Base-by-base conservation (phyloP, 75 land plant genomes). In the Picea sitchensis region DNA sequence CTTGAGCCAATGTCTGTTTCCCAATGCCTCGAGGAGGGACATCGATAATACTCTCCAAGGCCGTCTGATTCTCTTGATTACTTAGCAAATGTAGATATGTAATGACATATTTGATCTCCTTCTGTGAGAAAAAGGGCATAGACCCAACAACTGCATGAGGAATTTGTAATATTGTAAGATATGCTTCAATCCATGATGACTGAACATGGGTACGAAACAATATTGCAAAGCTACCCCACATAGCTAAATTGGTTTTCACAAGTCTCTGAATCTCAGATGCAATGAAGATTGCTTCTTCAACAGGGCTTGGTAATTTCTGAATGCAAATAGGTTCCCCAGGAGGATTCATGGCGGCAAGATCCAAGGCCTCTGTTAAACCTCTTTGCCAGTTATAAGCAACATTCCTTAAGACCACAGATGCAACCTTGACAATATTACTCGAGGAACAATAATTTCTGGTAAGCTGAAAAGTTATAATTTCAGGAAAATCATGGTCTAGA, bases 21-120 rank as follows among this genome's bases (percentile, higher is more conserved):
- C 82, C 82, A 51, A 81, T 59, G 31, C 82, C 82, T 81, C 83
- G 76, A 2, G 83, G 60, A 26, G 83, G 83, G 8, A 64, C 51
- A 59, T 82, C 69, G 17, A 82, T 54, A 21, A 65, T 62, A 57
- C 69, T 61, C 60, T 58, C 82, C 23, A 82, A 64, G 68, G 82
- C 83, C 32, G 59, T 32, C 21, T 67, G 83, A 60, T 82, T 59
- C 38, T 68, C 60, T 30, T 8, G 15, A 79, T 82, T 78, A 6
- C 14, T 32, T 51, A 82, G 9, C 13, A 80, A 56, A 34, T 79
- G 81, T 74, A 82, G 59, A 74, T 82, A 82, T 57, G 81, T 41
- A 31, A 67, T 41, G 21, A 82, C 44, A 23, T 21, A 32, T 58
- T 57, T 80, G 34, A 79, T 54, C 64, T 78, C 81, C 81, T 69